A percentile compares a stretch with the other conserved stretches of the same genome.
These are phyloP conservation scores for Penicillium griseofulvum DNA, from an alignment of 2,329 filamentous ascomycete species.

Conservation along the genomic window DNA sequence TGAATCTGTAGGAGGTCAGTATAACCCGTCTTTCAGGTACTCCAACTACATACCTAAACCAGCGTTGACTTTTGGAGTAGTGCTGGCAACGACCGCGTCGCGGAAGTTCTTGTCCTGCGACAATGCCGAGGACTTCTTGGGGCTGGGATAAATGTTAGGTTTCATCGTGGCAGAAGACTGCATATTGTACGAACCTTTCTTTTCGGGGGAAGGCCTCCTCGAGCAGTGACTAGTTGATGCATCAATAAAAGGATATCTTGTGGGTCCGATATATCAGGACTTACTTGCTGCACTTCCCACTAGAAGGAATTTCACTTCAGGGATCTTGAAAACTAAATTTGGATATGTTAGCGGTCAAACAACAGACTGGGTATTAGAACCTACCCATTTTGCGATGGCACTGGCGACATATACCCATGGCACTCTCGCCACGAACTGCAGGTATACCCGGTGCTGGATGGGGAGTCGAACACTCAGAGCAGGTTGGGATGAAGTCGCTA, in stretches of 20 bases:
- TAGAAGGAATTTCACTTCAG: conserved; percentile 73
- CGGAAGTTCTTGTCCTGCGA: conserved; percentile 54
- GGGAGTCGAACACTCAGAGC: conserved; percentile 69
- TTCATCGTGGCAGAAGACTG: background rate
- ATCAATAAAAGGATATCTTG: background rate
- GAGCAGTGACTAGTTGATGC: conserved; percentile 25
- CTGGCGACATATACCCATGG: conserved; percentile 71
- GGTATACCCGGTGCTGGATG: conserved; percentile 63
- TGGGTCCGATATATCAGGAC: conserved; percentile 9
- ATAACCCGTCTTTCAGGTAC: background rate
- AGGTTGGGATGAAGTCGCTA: conserved; percentile 76
- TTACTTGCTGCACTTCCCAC: conserved; percentile 58
- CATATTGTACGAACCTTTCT: conserved; percentile 35
- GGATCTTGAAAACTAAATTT: conserved; percentile 63
- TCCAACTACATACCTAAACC: conserved; percentile 49
- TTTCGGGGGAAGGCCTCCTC: conserved; percentile 31
- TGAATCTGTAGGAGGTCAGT: conserved; percentile 44
- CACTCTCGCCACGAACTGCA: conserved; percentile 70
- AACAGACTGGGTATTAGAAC: conserved; percentile 11
- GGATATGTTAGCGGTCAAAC: background rate
- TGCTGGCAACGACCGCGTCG: conserved; percentile 54
- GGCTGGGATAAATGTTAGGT: conserved; percentile 24
- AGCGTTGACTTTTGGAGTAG: conserved; percentile 56
- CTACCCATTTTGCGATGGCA: conserved; percentile 75
- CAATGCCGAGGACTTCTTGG: conserved; percentile 55